Conservation (phyloP, 1,139 yeast genomes). For the Zygosaccharomyces pseudobailii region DNA sequence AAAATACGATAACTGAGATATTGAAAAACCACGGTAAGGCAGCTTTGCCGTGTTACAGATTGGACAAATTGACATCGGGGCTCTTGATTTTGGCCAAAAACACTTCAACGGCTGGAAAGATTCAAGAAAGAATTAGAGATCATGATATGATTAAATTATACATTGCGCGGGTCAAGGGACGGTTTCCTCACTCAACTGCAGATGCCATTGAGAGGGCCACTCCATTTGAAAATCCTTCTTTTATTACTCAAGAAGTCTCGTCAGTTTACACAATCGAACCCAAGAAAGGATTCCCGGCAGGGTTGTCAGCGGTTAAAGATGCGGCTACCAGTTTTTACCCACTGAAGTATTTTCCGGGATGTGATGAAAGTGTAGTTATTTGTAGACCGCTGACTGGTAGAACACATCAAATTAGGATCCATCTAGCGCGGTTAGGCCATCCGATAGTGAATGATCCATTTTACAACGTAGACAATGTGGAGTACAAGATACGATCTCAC, state of each 20-base stretch:
- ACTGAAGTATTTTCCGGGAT: slow-evolving; percentile 30
- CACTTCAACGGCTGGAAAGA: slow-evolving; percentile 40
- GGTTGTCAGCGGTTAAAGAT: slow-evolving; percentile 29
- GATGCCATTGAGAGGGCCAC: slow-evolving; percentile 1
- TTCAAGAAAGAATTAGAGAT: slow-evolving; percentile 44
- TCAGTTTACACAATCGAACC: slow-evolving; percentile 74
- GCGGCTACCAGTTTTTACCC: slow-evolving; percentile 43
- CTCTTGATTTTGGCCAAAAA: slow-evolving; percentile 55
- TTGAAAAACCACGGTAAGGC: slow-evolving; percentile 38
- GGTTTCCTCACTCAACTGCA: slow-evolving; percentile 37
- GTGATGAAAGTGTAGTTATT: slow-evolving; percentile 51
- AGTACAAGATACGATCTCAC: slow-evolving; percentile 23
- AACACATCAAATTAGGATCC: slow-evolving; percentile 76
- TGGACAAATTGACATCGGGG: slow-evolving; percentile 76
- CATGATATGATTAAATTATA: slow-evolving; percentile 42
- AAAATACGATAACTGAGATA: slow-evolving; percentile 59
- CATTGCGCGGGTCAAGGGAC: slow-evolving; percentile 58
- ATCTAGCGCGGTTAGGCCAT: slow-evolving; percentile 55
- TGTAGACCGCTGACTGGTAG: slow-evolving; percentile 71
- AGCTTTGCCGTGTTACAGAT: slow-evolving; percentile 59
- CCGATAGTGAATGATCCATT: slow-evolving; percentile 69
- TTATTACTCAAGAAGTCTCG: slow-evolving; percentile 42
- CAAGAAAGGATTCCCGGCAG: slow-evolving; percentile 38
- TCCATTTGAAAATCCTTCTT: slow-evolving; percentile 31
- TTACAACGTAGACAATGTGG: slow-evolving; percentile 39